phyloP scores from a whole-genome alignment of 2,329 filamentous ascomycete genomes.

The Aureobasidium vineae region DNA sequence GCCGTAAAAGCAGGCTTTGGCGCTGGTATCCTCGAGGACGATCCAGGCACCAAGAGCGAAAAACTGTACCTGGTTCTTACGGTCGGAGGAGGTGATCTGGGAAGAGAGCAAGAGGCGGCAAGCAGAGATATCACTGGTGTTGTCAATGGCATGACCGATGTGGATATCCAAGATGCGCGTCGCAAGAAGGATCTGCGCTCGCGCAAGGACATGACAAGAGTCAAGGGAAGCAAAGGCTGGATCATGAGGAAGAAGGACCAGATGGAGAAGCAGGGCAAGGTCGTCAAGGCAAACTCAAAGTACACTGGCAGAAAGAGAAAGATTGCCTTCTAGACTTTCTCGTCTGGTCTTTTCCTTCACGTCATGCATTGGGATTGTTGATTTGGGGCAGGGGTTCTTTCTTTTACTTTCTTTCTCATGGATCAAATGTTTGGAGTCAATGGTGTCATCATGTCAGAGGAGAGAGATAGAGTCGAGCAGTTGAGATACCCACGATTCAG shows the following conservation, averaged over 20 bases:
- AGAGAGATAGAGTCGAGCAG: neutral
- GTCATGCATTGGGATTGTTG: neutral
- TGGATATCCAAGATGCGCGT: conserved; percentile 70
- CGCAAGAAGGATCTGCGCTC: conserved; percentile 52
- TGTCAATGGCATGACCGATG: conserved; percentile 80
- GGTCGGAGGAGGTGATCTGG: conserved; percentile 67
- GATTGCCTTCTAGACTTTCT: conserved; percentile 62
- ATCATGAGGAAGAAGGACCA: conserved; percentile 86
- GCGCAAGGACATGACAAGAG: conserved; percentile 54
- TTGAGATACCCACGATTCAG: conserved; percentile 9
- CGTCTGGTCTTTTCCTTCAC: neutral
- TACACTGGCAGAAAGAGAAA: conserved; percentile 90
- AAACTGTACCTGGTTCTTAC: conserved; percentile 97
- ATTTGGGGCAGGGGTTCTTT: neutral
- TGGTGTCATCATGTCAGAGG: neutral
- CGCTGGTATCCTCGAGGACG: conserved; percentile 90
- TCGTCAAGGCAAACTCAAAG: conserved; percentile 88
- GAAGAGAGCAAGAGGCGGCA: conserved; percentile 32
- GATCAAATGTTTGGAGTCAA: neutral
- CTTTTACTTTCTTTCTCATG: neutral
- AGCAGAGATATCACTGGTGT: conserved; percentile 86
- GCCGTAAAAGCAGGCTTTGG: conserved; percentile 94
- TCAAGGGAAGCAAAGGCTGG: conserved; percentile 82
- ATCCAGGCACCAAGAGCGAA: conserved; percentile 91
- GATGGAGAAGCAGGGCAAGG: conserved; percentile 91